Percentiles rank a stretch among this genome's conserved stretches.
Conservation (phyloP, 306 rosid genomes). For the Inga laurina region DNA sequence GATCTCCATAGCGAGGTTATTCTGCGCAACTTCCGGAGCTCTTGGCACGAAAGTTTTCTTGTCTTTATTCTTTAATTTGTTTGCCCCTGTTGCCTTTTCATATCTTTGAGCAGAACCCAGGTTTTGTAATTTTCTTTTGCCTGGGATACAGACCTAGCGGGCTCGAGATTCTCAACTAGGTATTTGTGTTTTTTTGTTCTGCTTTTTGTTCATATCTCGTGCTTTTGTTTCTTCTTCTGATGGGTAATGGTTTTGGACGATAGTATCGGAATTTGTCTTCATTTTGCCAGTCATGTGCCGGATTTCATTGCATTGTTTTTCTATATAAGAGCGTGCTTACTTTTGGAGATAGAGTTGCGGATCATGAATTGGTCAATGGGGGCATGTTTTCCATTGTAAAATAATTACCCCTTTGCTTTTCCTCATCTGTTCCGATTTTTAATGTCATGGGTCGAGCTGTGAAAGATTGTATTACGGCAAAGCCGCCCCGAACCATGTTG, state of each 20-base stretch:
- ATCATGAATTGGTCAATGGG: conserved; percentile 26
- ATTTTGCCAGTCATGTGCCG: conserved; percentile 13
- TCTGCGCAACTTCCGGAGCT: conserved; percentile 34
- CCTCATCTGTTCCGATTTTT: conserved; percentile 19
- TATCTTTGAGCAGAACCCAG: conserved; percentile 17
- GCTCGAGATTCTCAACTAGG: conserved; percentile 56
- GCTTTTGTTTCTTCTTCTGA: conserved; percentile 46
- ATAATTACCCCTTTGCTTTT: not conserved
- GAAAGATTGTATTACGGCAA: conserved; percentile 31
- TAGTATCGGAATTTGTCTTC: conserved; percentile 41
- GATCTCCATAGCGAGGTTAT: not conserved
- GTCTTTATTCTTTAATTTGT: conserved; percentile 29
- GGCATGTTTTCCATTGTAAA: conserved; percentile 26
- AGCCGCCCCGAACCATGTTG: conserved; percentile 2
- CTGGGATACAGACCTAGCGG: conserved; percentile 39
- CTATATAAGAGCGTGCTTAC: conserved; percentile 24
- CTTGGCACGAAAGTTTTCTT: conserved; percentile 30
- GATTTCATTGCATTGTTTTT: conserved; percentile 40
- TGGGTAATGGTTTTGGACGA: conserved; percentile 39
- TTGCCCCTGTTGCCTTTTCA: conserved; percentile 4
- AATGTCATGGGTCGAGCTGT: conserved; percentile 24
- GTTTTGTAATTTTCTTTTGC: conserved; percentile 30
- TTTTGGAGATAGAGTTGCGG: conserved; percentile 19
- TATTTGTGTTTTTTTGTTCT: conserved; percentile 42
- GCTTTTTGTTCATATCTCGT: conserved; percentile 34